Base-by-base conservation (phyloP, 495 filamentous ascomycete genomes). In the Penicillium dipodomyicola region DNA sequence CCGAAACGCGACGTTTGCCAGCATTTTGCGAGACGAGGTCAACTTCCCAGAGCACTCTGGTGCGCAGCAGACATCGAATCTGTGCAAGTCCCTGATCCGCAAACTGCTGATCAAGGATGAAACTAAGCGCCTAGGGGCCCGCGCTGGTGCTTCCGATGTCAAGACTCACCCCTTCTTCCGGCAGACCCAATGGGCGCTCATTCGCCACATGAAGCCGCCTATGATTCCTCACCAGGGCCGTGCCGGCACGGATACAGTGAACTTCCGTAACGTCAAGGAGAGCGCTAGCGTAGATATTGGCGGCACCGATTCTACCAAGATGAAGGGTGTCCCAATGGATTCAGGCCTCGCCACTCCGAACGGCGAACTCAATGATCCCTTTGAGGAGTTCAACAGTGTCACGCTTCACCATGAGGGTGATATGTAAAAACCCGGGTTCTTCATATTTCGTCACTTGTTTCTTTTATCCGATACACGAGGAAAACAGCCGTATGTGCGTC, bases 81-180 rank as follows among this genome's bases (percentile, higher is more conserved):
- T 96, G 48, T 98, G 94, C 82, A 98, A 98, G 73, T 94, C 90
- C 15, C 77, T 98, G 54, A 96, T 98, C 71, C 87, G 94, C 52
- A 98, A 98, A 75, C 79, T 98, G 39, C 80, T 98, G 44, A 97
- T 96, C 76, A 98, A 98, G 74, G 94, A 98, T 63, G 94, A 98
- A 74, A 91, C 92, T 54, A 90, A 93, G 54, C 89, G 94, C 46
- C 86, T 98, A 22, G 94, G 94, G 50, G 94, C 95, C 41, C 87
- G 94, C 46, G 95, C 94, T 8, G 94, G 94, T 53, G 94, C 94
- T 11, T 96, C 91, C 2, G 94, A 98, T 73, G 94, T 98, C 65
- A 98, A 98, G 73, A 84, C 82, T 10, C 94, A 98, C 68, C 89
- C 92, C 23, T 98, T 98, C 80, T 98, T 98, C 83, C 84, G 91